Evolutionary conservation across 1,284 basidiomycete species (phyloP), one percentile per base, ranked within the genome.

Genomic region (Pterulicium gracile): DNA sequence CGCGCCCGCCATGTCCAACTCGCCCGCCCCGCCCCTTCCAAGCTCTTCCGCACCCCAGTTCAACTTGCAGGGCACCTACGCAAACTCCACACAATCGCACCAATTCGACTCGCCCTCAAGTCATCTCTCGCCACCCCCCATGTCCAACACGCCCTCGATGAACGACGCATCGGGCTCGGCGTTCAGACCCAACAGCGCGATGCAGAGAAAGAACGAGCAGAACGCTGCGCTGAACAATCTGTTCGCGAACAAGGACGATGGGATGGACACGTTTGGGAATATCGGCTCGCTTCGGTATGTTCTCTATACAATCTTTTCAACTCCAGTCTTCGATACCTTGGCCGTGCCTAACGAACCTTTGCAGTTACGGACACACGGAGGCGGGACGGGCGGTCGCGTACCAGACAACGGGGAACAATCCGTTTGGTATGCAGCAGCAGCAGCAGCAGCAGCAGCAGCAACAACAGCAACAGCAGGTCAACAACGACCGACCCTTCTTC

Each of bases 261-360:
- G 94, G 0, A 69, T 86, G 61, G 93, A 97, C 66, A 94, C 93
- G 36, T 97, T 97, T 60, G 93, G 93, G 44, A 97, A 97, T 62
- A 57, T 79, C 35, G 93, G 94, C 27, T 58, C 72, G 47, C 63
- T 94, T 50, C 76, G 93, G 72, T 84, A 58, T 53, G 69, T 56
- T 42, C 35, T 41, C 20, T 55, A 27, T 46, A 40, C 22, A 43
- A 20, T 24, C 21, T 42, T 32, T 21, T 4, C 39, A 22, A 47
- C 15, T 17, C 18, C 20, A 44, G 34, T 44, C n/a, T 23, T 45
- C 40, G 49, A 43, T 36, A 47, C 7, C 17, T 35, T 12, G 39
- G 53, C 42, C 20, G 22, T 43, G 41, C 10, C 34, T 34, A 36
- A 20, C 43, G 32, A 52, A 15, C 42, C 27, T 47, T 23, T 52